These are phyloP conservation scores for Leptographium lundbergii DNA, from an alignment of 2,329 filamentous ascomycete species.

Conservation along the genomic window DNA sequence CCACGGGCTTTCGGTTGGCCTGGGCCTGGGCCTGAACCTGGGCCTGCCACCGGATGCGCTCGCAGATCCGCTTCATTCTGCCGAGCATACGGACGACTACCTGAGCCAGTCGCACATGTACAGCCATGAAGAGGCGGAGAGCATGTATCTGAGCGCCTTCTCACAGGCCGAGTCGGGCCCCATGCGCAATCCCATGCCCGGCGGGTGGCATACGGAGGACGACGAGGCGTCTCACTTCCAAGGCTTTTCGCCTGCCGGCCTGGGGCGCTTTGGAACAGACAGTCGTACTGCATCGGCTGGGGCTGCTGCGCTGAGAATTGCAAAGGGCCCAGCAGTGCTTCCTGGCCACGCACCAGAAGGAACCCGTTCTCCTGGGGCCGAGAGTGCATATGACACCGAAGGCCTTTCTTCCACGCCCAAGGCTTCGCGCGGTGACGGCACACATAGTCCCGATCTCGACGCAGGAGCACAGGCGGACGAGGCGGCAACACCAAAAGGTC, in stretches of 20 bases:
- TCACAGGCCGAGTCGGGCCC: constrained; percentile 30
- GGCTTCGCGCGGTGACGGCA: not conserved
- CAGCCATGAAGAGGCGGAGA: constrained; percentile 69
- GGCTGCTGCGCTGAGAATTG: no score
- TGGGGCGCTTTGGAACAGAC: not conserved
- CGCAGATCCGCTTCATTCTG: constrained; percentile 13
- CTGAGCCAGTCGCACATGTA: constrained; percentile 56
- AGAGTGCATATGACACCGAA: not conserved
- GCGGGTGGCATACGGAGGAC: constrained; percentile 33
- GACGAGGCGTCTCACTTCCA: not conserved
- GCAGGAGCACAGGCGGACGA: constrained; percentile 21
- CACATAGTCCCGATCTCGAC: not conserved
- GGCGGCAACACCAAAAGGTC: constrained; percentile 35
- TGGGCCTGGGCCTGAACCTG: constrained; percentile 4
- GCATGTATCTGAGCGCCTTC: constrained; percentile 74
- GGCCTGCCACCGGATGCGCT: constrained; percentile 1
- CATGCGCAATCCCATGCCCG: constrained; percentile 31
- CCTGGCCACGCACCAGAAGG: not conserved
- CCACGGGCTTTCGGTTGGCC: not conserved
- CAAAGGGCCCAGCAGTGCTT: not conserved
- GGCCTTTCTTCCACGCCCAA: no score
- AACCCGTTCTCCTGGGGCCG: not conserved
- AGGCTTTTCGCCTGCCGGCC: not conserved
- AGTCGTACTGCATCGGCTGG: not conserved
- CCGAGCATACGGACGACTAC: constrained; percentile 25